Evolutionary conservation across 306 rosid genomes (phyloP), one percentile per base, ranked within the genome.

Genomic region (Corylus heterophylla): DNA sequence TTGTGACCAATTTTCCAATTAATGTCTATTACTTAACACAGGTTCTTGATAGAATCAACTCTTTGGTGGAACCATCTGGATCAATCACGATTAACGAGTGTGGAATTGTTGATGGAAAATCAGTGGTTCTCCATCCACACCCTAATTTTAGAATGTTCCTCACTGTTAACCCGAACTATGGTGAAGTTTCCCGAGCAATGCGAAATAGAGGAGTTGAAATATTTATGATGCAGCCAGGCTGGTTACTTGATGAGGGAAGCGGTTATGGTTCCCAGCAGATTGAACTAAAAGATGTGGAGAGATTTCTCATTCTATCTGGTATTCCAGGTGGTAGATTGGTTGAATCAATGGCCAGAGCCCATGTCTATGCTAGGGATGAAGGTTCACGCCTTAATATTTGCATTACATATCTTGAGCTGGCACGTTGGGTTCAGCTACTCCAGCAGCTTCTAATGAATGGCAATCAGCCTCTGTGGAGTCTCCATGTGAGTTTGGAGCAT

Each of bases 41-140:
- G 98, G 97, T 95, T 73, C 98, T 95, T 84, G 98, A 95, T 86
- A 87, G 98, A 84, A 91, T 95, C 76, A 95, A 95, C 83, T 95
- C 98, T 73, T 87, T 95, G 89, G 98, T 92, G 76, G 98, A 95
- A 82, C 86, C 92, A 39, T 62, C 81, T 74, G 98, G 98, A 69
- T 95, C 98, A 45, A 95, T 95, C 76, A 90, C 87, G 2, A 80
- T 95, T 52, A 95, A 92, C 76, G 98, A 95, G 82, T 86, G 98
- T 44, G 98, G 98, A 76, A 81, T 86, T 74, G 89, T 92, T 83
- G 93, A 91, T 80, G 98, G 98, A 58, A 85, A 86, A 31, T 92
- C 98, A 8, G 83, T 92, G 80, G 88, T 89, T 83, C 68, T 95
- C 55, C 89, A 77, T 76, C 98, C 96, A 12, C 98, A 95, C 85